Evolutionary conservation across 345 rosid species (phyloP), one percentile per base, ranked within the genome.

Genomic region (Heritiera fomes): DNA sequence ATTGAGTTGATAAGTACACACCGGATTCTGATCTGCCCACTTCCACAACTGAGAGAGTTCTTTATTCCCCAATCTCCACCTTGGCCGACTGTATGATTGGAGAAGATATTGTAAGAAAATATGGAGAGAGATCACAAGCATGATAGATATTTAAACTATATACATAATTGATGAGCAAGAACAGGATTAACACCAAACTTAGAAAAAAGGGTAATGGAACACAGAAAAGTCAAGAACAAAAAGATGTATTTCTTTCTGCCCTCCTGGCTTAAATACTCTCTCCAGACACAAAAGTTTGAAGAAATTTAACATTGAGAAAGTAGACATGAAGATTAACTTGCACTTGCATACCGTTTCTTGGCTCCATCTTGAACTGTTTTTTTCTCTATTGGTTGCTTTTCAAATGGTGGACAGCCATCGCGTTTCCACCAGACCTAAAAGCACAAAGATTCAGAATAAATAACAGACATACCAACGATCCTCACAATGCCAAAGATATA

Each of bases 31-130:
- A 77, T 96, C 99, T 8, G 98, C 91, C 99, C 98, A 96, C 83
- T 94, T 92, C 99, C 99, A 96, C 75, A 96, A 83, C 79, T 94
- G 99, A 23, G 99, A 94, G 82, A 96, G 94, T 87, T 96, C 99
- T 87, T 89, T 96, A 77, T 96, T 96, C 45, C 99, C 98, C 66
- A 96, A 66, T 80, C 98, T 93, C 95, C 97, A 94, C 81, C 98
- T 91, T 60, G 90, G 94, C 82, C 81, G 90, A 81, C 98, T 96
- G 90, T 41, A 83, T 69, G 67, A 88, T 80, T 76, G 13, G 77
- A 79, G 18, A 70, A 75, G 28, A 65, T 23, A 64, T 65, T 63
- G 77, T 72, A 55, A 59, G 71, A 75, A 63, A 18, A 53, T 78
- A 7, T 12, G 34, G 52, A 43, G 32, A 32, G 49, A 70, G 72